phyloP scores from a whole-genome alignment of 129 eudicot species.

The Lactuca sativa region DNA sequence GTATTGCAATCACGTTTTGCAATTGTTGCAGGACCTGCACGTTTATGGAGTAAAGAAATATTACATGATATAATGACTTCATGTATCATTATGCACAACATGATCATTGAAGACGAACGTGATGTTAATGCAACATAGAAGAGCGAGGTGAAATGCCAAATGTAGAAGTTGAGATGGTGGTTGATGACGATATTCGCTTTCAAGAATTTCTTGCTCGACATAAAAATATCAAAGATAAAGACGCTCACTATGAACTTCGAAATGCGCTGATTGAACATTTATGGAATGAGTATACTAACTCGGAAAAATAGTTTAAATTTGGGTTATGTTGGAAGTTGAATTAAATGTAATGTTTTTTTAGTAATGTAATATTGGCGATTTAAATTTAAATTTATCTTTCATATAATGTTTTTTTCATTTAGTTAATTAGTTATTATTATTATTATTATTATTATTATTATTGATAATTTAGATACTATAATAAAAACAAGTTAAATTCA shows the following conservation, averaged over 20 bases:
- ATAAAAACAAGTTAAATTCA: too few species aligned
- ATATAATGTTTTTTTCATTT: too few species aligned
- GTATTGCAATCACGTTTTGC: constrained; percentile 24
- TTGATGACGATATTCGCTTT: background rate
- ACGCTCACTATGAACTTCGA: background rate
- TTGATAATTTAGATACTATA: too few species aligned
- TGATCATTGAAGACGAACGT: too few species aligned
- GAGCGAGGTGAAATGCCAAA: background rate
- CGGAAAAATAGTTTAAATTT: background rate
- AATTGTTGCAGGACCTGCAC: constrained; percentile 21
- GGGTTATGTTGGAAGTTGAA: too few species aligned
- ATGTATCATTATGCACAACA: too few species aligned
- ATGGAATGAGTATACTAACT: background rate
- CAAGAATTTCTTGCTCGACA: background rate
- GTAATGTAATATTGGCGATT: too few species aligned
- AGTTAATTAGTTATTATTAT: too few species aligned
- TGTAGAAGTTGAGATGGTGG: background rate
- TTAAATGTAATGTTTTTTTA: too few species aligned
- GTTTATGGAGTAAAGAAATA: background rate
- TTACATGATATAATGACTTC: constrained; percentile 12
- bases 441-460: too few species aligned
- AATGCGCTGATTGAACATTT: background rate
- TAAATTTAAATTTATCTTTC: too few species aligned
- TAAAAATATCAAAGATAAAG: background rate
- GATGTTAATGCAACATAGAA: constrained; percentile 21